Base-by-base conservation (phyloP, 2,329 filamentous ascomycete species). In the Cryphonectria naterciae region DNA sequence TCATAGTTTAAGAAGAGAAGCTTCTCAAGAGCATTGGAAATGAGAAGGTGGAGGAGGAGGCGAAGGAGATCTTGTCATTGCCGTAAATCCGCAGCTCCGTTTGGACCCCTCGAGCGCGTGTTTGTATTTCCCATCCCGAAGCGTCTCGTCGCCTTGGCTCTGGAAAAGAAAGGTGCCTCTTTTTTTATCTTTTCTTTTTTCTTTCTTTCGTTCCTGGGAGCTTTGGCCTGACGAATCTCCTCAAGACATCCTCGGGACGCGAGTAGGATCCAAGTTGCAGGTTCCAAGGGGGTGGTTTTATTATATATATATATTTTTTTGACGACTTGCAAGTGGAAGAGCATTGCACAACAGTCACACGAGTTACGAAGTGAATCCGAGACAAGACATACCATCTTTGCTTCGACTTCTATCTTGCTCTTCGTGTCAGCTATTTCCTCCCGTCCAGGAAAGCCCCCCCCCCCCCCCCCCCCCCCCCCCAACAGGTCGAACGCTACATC, bases 401-500 rank as follows among this genome's bases (percentile, higher is more conserved):
- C 54, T 7, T 32, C 25, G n/a, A 19, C 54, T 15, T 32, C 13
- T 19, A 13, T 19, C 54, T 32, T 35, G 28, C 54, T 32, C 28
- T 58, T 22, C 17, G 28, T 62, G 15, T 62, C 17, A 35, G 41
- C 41, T 43, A 46, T 46, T 37, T 11, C 5, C 19, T 8, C 32
- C n/a, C 25, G 46, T 46, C 35, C 5, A 32, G 28, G 46, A 54
- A 13, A 41, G 32, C 32, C 32, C 3, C 22, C 43, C n/a, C n/a
- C n/a, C n/a, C n/a, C n/a, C n/a, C n/a, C n/a, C n/a, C n/a, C n/a
- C n/a, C n/a, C n/a, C n/a, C n/a, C n/a, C n/a, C n/a, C n/a, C n/a
- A n/a, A n/a, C n/a, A 65, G 63, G 63, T 52, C 43, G 78, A 81
- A n/a, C 79, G 83, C 61, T 89, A 89, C 78, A 82, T 84, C 65